Conservation (phyloP, 352 stramenopile species). For the Thalassiosira ordinaria region DNA sequence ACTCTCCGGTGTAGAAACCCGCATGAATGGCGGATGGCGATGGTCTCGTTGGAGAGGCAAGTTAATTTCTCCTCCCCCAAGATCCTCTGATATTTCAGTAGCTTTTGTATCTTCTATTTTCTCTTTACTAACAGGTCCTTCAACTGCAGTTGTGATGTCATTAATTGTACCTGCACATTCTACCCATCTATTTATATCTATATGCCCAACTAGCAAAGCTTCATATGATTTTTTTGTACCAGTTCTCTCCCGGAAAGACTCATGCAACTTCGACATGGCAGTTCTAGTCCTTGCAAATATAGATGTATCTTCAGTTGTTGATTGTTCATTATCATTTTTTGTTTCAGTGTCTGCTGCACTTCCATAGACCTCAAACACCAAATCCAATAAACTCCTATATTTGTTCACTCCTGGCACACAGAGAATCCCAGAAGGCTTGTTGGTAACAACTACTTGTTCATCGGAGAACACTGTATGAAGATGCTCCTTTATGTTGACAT, state of each 20-base stretch:
- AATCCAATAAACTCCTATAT: conserved; percentile 69
- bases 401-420: conserved; percentile 75
- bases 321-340: neutral
- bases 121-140: no score
- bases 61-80: conserved; percentile 70
- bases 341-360: neutral
- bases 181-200: conserved; percentile 49
- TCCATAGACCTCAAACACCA: conserved; percentile 66
- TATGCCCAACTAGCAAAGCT: conserved; percentile 68
- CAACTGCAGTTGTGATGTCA: neutral
- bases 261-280: conserved; percentile 69
- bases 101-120: neutral
- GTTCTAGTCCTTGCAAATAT: conserved; percentile 66
- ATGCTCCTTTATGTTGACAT: conserved; percentile 50
- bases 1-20: conserved; percentile 59
- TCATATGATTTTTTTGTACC: conserved; percentile 76
- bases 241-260: conserved; percentile 63
- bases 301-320: no score
- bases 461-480: conserved; percentile 70
- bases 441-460: conserved; percentile 69
- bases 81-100: no score
- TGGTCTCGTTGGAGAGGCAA: conserved; percentile 77
- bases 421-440: conserved; percentile 79
- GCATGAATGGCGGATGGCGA: conserved; percentile 78
- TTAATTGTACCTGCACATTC: neutral